Base-by-base conservation (phyloP, 2,329 filamentous ascomycete genomes). In the Aspergillus novofumigatus region DNA sequence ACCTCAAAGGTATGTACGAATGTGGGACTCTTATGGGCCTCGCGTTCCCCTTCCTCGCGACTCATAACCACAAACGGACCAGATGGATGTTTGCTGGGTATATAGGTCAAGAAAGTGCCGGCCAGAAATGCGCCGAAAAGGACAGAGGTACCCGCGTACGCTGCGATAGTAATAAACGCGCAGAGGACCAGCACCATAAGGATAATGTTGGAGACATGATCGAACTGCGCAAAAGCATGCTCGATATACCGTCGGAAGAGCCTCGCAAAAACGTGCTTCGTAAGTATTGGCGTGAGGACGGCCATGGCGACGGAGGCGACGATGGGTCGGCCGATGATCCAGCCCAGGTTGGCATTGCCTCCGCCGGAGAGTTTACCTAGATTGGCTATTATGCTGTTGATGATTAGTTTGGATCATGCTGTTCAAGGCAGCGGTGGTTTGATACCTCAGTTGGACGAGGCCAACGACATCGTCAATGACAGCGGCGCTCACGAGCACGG, bases 381-480 rank as follows among this genome's bases (percentile, higher is more conserved):
- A 25, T 71, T 70, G 29, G 64, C 65, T 29, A 75, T 75, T 62
- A 78, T 65, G 56, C 69, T 71, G 32, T 49, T 14, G 2, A 21
- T 14, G 10, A 44, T 41, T 17, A 38, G 32, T 17, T 17, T 5
- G 14, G 32, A 0, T 17, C 6, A 1, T 38, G 32, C 14, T 17
- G 32, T 38, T 38, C 2, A 32, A 1, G 42, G 47, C 4, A 52
- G 11, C 28, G 7, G 25, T n/a, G 2, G 21, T 2, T 47, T 23
- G 23, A 23, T 38, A 69, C 68, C 68, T 70, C 1, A 62, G 56
- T 55, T 69, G 75, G 52, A 80, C 73, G 10, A 80, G 71, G 2
- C 77, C 77, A 1, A 74, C 72, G 1, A 79, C 75, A 62, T 80
- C 77, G 62, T 79, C 77, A 38, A 80, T 77, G 23, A 80, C 74